Conservation (phyloP, 208 protist genomes). For the Endotrypanum monterogeii region DNA sequence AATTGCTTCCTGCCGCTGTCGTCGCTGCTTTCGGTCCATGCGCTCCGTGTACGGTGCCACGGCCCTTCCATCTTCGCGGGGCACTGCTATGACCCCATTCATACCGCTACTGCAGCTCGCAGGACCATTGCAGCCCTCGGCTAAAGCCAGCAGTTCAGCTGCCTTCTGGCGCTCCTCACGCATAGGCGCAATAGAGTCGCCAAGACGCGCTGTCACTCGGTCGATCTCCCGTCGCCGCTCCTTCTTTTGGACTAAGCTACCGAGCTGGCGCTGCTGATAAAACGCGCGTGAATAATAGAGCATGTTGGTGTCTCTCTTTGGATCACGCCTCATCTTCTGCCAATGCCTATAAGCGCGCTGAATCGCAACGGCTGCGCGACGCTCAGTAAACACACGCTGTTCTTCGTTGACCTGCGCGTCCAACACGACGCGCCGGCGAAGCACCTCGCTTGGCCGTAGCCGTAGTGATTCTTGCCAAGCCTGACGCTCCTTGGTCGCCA, state of each 20-base stretch:
- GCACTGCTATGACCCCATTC: neutral
- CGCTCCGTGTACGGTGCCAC: neutral
- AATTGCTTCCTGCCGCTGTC: slow-evolving; percentile 31
- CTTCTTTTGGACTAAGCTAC: slow-evolving; percentile 26
- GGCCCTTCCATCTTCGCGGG: neutral
- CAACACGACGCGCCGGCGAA: slow-evolving; percentile 43
- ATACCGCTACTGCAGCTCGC: neutral
- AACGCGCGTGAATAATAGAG: slow-evolving; percentile 41
- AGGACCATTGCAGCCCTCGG: neutral
- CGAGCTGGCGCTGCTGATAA: slow-evolving; percentile 61
- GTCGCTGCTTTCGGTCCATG: slow-evolving; percentile 12
- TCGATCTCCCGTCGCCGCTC: slow-evolving; percentile 21
- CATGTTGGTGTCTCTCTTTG: slow-evolving; percentile 39
- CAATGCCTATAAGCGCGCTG: slow-evolving; percentile 66
- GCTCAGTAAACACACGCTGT: slow-evolving; percentile 30
- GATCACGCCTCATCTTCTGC: slow-evolving; percentile 41
- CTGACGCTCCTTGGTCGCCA: slow-evolving; percentile 47
- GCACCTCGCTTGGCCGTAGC: slow-evolving; percentile 52
- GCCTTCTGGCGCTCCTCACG: slow-evolving; percentile 6
- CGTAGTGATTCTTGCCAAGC: slow-evolving; percentile 49
- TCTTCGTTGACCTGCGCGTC: slow-evolving; percentile 40
- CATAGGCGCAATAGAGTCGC: slow-evolving; percentile 31
- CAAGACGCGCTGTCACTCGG: slow-evolving; percentile 30
- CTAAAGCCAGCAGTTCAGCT: neutral
- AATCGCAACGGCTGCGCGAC: slow-evolving; percentile 58